These are phyloP conservation scores for Podosphaera aphanis DNA, from an alignment of 2,329 filamentous ascomycete genomes.

Conservation along the genomic window DNA sequence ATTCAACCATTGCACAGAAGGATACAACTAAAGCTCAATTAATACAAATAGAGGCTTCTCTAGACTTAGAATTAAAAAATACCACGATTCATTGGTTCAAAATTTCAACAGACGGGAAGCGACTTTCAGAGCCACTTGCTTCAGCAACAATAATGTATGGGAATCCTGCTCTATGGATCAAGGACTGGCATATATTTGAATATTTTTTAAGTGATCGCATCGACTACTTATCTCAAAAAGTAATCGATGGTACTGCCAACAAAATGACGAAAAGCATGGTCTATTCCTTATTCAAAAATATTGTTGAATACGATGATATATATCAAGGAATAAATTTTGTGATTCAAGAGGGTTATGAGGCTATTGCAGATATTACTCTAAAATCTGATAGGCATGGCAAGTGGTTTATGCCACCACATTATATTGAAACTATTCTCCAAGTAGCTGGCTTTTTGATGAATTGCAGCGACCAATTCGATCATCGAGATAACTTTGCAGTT, in stretches of 20 bases:
- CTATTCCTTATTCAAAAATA: slow-evolving; percentile 44
- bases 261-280: slow-evolving; percentile 23
- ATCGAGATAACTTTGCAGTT: slow-evolving; percentile 30
- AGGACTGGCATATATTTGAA: slow-evolving; percentile 1
- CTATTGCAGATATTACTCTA: slow-evolving; percentile 1
- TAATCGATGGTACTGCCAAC: slow-evolving; percentile 1
- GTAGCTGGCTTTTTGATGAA: slow-evolving; percentile 39
- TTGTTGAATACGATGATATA: slow-evolving; percentile 30
- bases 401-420: slow-evolving; percentile 21
- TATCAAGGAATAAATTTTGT: slow-evolving; percentile 37
- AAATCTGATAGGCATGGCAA: background rate
- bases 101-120: background rate
- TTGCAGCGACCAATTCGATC: slow-evolving; percentile 30
- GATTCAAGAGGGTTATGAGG: slow-evolving; percentile 18
- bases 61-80: slow-evolving; percentile 17
- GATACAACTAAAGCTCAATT: slow-evolving; percentile 14
- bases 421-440: slow-evolving; percentile 34
- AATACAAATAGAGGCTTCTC: slow-evolving; percentile 13
- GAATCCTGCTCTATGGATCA: slow-evolving; percentile 1
- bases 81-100: slow-evolving; percentile 6
- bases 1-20: slow-evolving; percentile 16
- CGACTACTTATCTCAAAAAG: background rate
- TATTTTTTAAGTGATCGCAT: slow-evolving; percentile 1
- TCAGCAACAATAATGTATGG: slow-evolving; percentile 2
- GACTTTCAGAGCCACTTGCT: background rate